phyloP scores from a whole-genome alignment of 2,329 filamentous ascomycete species.

The Capronia epimyces region DNA sequence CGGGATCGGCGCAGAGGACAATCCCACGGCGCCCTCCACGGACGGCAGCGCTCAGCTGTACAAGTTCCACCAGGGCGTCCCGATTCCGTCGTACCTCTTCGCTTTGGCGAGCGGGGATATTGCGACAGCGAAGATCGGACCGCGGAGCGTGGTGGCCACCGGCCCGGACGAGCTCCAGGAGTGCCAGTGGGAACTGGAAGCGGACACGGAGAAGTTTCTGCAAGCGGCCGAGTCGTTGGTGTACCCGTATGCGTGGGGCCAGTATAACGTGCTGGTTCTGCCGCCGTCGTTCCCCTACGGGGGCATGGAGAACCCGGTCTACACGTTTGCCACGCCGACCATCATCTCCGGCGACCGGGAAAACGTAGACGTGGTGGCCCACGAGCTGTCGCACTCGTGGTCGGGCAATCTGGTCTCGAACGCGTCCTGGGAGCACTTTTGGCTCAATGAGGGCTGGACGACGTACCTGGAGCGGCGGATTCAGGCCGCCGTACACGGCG shows the following conservation, averaged over 20 bases:
- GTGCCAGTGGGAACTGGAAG: conserved; percentile 86
- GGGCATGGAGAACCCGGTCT: conserved; percentile 89
- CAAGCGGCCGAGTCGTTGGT: conserved; percentile 73
- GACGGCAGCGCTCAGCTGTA: conserved; percentile 61
- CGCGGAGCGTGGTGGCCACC: conserved; percentile 75
- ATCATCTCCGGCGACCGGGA: conserved; percentile 86
- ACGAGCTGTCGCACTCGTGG: conserved; percentile 73
- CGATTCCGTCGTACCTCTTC: conserved; percentile 91
- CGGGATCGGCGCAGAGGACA: conserved; percentile 59
- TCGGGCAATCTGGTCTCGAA: conserved; percentile 68
- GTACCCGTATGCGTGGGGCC: conserved; percentile 87
- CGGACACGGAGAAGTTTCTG: conserved; percentile 87
- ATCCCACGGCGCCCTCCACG: conserved; percentile 43
- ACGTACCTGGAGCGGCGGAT: conserved; percentile 88
- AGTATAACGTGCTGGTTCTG: conserved; percentile 88
- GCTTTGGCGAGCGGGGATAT: conserved; percentile 81
- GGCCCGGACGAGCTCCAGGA: conserved; percentile 79
- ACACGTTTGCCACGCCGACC: conserved; percentile 90
- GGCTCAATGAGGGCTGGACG: conserved; percentile 79
- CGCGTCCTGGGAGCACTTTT: conserved; percentile 51
- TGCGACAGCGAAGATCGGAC: conserved; percentile 76
- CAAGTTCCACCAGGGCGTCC: conserved; percentile 81
- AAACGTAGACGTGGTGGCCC: conserved; percentile 94
- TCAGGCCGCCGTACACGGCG: conserved; percentile 67
- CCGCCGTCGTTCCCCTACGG: conserved; percentile 88